These are phyloP conservation scores for Centella asiatica DNA, from an alignment of 129 eudicot species.

Conservation along the genomic window DNA sequence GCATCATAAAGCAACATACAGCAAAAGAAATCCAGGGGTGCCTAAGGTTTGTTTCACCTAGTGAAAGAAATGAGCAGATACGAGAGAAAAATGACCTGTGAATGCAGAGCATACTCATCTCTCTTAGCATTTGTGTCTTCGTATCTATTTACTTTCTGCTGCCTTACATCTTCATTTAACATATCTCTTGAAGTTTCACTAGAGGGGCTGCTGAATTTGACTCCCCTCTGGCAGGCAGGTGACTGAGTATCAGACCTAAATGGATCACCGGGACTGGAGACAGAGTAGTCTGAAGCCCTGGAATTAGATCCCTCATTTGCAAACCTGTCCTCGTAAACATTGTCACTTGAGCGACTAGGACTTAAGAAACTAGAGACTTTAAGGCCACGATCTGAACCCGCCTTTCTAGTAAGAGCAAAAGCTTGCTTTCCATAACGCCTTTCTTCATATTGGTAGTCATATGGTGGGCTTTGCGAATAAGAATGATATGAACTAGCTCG, in stretches of 20 bases:
- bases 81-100: conserved; percentile 32
- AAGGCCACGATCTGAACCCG: conserved; percentile 84
- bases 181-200: conserved; percentile 37
- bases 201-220: conserved; percentile 47
- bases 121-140: conserved; percentile 22
- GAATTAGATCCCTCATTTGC: conserved; percentile 72
- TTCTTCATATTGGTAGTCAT: conserved; percentile 96
- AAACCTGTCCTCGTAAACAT: conserved; percentile 55
- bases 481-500: conserved; percentile 98
- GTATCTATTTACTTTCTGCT: conserved; percentile 15
- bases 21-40: too few species aligned
- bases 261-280: conserved; percentile 74
- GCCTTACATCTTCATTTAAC: conserved; percentile 26
- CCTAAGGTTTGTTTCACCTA: conserved; percentile 3
- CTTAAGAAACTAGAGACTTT: conserved; percentile 60
- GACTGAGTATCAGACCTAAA: conserved; percentile 56
- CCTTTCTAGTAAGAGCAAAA: conserved; percentile 68
- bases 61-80: not conserved
- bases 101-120: conserved; percentile 22
- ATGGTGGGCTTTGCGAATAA: conserved; percentile 95
- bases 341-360: conserved; percentile 66
- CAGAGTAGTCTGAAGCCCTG: too few species aligned
- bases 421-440: conserved; percentile 77
- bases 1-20: too few species aligned
- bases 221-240: conserved; percentile 42